phyloP scores from a whole-genome alignment of 1,284 basidiomycete species.

The Melampsora larici-populina region DNA sequence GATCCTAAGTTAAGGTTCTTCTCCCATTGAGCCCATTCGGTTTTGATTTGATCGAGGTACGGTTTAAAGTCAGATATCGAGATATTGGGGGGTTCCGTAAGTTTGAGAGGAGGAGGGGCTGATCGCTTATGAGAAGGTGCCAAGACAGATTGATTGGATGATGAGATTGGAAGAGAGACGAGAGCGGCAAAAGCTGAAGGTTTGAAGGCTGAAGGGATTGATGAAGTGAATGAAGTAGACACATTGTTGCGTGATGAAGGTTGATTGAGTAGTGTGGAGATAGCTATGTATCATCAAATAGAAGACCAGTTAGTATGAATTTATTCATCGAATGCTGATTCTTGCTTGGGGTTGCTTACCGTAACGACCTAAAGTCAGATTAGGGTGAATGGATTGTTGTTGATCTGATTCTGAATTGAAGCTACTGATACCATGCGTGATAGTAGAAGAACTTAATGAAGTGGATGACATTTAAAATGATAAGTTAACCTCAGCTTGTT shows the following conservation, averaged over 20 bases:
- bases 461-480: too few relatives aligned
- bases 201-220: conserved; percentile 36
- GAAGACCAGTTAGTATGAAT: too few relatives aligned
- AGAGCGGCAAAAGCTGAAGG: conserved; percentile 31
- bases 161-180: conserved; percentile 15
- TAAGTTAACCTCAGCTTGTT: too few relatives aligned
- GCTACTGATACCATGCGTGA: too few relatives aligned
- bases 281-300: conserved; percentile 10
- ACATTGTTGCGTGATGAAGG: conserved; percentile 27
- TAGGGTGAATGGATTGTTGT: too few relatives aligned
- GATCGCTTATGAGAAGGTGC: conserved; percentile 60
- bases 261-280: conserved; percentile 37
- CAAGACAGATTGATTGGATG: conserved; percentile 17
- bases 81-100: conserved; percentile 71
- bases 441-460: too few relatives aligned
- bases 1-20: conserved; percentile 15
- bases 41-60: conserved; percentile 69
- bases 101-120: conserved; percentile 66
- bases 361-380: too few relatives aligned
- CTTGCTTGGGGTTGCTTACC: too few relatives aligned
- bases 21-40: conserved; percentile 66
- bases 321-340: too few relatives aligned
- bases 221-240: conserved; percentile 32
- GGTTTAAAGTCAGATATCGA: conserved; percentile 78
- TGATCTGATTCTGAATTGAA: too few relatives aligned